Base-by-base conservation (phyloP, 2,329 filamentous ascomycete species). In the Aspergillus sp. region DNA sequence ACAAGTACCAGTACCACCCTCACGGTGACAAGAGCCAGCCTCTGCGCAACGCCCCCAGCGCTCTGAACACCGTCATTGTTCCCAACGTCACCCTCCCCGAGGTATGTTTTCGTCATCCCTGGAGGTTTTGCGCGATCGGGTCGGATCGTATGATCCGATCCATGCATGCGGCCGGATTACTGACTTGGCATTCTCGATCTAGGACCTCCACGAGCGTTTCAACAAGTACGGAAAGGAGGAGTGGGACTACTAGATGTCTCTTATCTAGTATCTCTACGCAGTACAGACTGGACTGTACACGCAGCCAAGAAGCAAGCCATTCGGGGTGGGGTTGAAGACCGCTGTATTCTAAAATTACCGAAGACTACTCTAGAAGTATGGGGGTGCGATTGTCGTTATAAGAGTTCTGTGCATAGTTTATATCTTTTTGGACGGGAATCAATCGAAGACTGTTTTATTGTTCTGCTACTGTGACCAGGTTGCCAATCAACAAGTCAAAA, bases 181-280 rank as follows among this genome's bases (percentile, higher is more conserved):
- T 47, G 45, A 47, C 45, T 47, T 47, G 36, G 12, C 45, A 47
- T 22, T 47, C 59, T 50, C 31, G 6, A 29, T 47, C 14, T 71
- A 96, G 91, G 85, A 89, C 72, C 87, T 97, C 66, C 95, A 99
- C 82, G 95, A 99, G 71, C 90, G 90, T 82, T 98, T 90, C 87
- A 99, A 99, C 90, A 99, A 99, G 85, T 98, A 91, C 87, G 95
- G 95, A 79, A 98, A 98, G 87, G 95, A 98, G 69, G 93, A 92
- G 69, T 98, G 72, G 65, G 74, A 77, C 66, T 76, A 75, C 67
- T 77, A 71, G 61, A 67, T 61, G 58, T 57, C 32, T 20, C 58
- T 55, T 56, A 59, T 58, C 63, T 51, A 9, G 10, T 29, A 4
- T 36, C 10, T 36, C 11, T 14, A 36, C 32, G 11, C 36, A 42